Conservation (phyloP, 2,329 filamentous ascomycete species). For the Dactylellina parvicollis region DNA sequence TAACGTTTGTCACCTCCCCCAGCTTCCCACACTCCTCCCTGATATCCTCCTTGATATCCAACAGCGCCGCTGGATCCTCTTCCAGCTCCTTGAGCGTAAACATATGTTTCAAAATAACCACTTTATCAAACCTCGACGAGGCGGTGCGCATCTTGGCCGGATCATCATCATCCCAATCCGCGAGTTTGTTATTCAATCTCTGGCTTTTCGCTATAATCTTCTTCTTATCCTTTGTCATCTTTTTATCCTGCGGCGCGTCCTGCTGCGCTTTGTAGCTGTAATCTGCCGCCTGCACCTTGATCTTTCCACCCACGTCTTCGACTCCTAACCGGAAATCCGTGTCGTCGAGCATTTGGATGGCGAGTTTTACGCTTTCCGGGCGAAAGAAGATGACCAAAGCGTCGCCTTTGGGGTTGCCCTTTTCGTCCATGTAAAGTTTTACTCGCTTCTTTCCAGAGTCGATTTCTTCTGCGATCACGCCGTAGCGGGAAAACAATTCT, state of each 20-base stretch:
- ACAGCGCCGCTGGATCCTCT: slow-evolving; percentile 80
- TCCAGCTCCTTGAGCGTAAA: slow-evolving; percentile 87
- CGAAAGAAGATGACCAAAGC: slow-evolving; percentile 94
- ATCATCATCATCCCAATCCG: slow-evolving; percentile 95
- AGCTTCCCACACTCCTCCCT: slow-evolving; percentile 87
- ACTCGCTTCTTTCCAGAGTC: slow-evolving; percentile 87
- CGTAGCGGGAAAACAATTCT: slow-evolving; percentile 85
- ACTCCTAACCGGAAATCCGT: slow-evolving; percentile 78
- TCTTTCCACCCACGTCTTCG: slow-evolving; percentile 67
- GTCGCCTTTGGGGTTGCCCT: slow-evolving; percentile 90
- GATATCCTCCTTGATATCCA: slow-evolving; percentile 95
- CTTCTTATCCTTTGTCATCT: slow-evolving; percentile 73
- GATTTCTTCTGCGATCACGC: slow-evolving; percentile 92
- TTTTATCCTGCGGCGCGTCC: slow-evolving; percentile 59
- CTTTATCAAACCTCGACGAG: slow-evolving; percentile 73
- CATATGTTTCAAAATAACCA: slow-evolving; percentile 90
- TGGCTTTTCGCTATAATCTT: slow-evolving; percentile 93
- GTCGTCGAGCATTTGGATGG: slow-evolving; percentile 82
- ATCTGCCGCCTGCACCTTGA: slow-evolving; percentile 85
- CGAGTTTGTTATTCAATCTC: slow-evolving; percentile 82
- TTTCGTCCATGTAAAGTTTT: slow-evolving; percentile 86
- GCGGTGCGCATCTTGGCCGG: slow-evolving; percentile 69
- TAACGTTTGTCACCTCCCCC: slow-evolving; percentile 87
- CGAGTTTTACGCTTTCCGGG: slow-evolving; percentile 87
- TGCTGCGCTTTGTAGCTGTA: slow-evolving; percentile 79